phyloP scores from a whole-genome alignment of 1,284 basidiomycete genomes.

The Apiotrichum gracile region DNA sequence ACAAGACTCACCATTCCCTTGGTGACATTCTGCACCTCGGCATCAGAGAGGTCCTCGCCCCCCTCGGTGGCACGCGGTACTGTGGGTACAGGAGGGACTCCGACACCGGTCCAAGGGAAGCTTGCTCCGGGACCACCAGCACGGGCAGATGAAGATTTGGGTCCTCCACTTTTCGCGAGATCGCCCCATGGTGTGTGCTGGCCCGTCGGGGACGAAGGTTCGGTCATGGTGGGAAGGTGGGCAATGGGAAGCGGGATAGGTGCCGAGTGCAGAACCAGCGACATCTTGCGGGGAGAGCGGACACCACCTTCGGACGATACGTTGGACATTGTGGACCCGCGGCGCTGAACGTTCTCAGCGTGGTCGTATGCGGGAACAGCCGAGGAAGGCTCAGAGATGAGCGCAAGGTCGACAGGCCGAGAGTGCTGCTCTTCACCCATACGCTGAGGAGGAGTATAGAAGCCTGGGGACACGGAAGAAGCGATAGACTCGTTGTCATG shows the following conservation, averaged over 20 bases:
- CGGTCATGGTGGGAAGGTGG: constrained; percentile 36
- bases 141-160: constrained; percentile 19
- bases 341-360: background rate
- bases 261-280: constrained; percentile 34
- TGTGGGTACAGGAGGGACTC: too few relatives aligned
- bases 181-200: constrained; percentile 29
- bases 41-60: constrained; percentile 22
- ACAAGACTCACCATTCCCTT: constrained; percentile 39
- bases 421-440: background rate
- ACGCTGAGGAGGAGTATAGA: constrained; percentile 3
- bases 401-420: background rate
- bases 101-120: background rate
- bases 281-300: constrained; percentile 8
- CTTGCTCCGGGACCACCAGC: background rate
- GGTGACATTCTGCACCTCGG: constrained; percentile 38
- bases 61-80: background rate
- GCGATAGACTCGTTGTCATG: background rate
- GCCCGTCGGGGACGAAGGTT: constrained; percentile 16
- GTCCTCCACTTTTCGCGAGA: constrained; percentile 29
- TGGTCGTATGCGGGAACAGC: background rate
- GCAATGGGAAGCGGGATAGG: constrained; percentile 47
- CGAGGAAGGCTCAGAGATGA: too few relatives aligned
- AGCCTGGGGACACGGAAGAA: background rate
- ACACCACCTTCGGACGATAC: background rate
- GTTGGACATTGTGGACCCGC: background rate